These are phyloP conservation scores for Iberis pinnata DNA, from an alignment of 345 rosid genomes.

Conservation along the genomic window DNA sequence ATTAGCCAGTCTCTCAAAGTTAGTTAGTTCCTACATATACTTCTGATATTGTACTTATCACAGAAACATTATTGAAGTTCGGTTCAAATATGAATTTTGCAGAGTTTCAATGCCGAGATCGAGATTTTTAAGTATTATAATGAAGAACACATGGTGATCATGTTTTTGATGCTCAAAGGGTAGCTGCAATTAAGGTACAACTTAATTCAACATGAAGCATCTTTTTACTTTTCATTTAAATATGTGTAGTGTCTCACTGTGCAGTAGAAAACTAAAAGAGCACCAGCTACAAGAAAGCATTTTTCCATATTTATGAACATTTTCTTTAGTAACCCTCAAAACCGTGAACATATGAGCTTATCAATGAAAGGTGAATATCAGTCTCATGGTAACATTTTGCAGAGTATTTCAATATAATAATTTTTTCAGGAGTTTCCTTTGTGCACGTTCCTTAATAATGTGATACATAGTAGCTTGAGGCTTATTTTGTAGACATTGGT, in stretches of 20 bases:
- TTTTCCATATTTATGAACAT: constrained; percentile 69
- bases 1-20: constrained; percentile 73
- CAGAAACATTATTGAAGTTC: not conserved
- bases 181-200: constrained; percentile 84
- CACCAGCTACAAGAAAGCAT: constrained; percentile 71
- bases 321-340: constrained; percentile 74
- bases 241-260: constrained; percentile 6
- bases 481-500: no score
- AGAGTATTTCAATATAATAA: no score
- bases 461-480: no score
- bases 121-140: constrained; percentile 82
- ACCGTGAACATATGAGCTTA: constrained; percentile 71
- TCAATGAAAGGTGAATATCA: constrained; percentile 71
- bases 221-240: not conserved
- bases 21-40: constrained; percentile 31
- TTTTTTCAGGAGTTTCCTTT: no score
- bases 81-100: constrained; percentile 33
- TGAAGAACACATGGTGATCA: constrained; percentile 90
- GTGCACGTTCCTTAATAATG: no score
- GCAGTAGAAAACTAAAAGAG: constrained; percentile 79
- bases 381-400: constrained; percentile 1
- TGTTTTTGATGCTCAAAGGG: constrained; percentile 72
- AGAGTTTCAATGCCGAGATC: constrained; percentile 94
- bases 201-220: not conserved
- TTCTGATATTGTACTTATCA: not conserved